Evolutionary conservation across 768 basidiomycete genomes (phyloP).

Genomic region (Termitomyces bulborhizus): DNA sequence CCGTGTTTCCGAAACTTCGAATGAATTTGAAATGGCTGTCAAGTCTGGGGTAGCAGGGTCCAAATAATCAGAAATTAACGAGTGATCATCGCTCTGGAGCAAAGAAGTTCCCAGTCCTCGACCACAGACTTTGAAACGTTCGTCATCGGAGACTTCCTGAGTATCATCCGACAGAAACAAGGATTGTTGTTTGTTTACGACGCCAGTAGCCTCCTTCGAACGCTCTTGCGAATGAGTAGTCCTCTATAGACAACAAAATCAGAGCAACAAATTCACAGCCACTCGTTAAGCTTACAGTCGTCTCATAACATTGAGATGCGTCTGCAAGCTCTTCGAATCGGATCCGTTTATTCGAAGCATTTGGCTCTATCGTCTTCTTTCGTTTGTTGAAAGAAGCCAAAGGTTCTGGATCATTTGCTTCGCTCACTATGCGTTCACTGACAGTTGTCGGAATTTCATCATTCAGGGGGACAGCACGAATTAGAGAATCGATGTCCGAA

Average conservation of each 20-base stretch:
- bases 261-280: background rate
- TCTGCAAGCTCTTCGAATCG: background rate
- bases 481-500: constrained; percentile 37
- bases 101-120: background rate
- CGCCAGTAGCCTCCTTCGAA: background rate
- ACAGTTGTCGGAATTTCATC: constrained; percentile 9
- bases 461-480: constrained; percentile 26
- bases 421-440: background rate
- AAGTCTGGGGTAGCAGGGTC: background rate
- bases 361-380: background rate
- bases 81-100: constrained; percentile 19
- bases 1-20: background rate
- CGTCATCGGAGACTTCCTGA: background rate
- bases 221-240: background rate
- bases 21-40: background rate
- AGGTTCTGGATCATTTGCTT: background rate
- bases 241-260: background rate
- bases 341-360: background rate
- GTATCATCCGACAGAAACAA: constrained; percentile 7
- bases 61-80: constrained; percentile 22
- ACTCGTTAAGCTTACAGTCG: background rate
- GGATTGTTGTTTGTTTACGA: background rate
- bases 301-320: background rate
- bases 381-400: background rate
- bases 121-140: background rate